Evolutionary conservation across 345 rosid species (phyloP), one percentile per base, ranked within the genome.

Genomic region (Boechera stricta): DNA sequence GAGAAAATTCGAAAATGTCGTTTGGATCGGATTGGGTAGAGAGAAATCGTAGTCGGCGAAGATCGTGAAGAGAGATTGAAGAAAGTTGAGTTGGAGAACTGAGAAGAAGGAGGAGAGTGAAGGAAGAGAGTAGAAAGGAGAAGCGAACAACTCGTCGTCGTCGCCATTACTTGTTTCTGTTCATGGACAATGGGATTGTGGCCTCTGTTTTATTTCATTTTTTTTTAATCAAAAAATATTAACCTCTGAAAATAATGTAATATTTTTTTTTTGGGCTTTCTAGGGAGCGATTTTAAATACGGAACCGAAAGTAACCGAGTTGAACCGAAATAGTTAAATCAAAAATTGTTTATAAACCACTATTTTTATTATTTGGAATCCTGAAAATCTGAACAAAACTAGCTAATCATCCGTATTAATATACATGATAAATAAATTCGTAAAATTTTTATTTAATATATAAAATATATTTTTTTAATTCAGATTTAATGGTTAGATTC

Each of bases 101-200:
- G 65, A 57, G 84, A 42, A 31, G 81, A 75, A 44, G 77, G 74
- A 45, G 80, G 80, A 69, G 77, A 74, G 72, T 77, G 75, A 71
- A 83, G 39, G 84, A 78, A 80, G 8, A 74, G 69, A n/a, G 88
- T 70, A 39, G 93, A 79, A 80, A 83, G 77, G 80, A 85, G 86
- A 51, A 86, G 83, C 76, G 80, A 79, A 59, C 81, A 41, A 58
- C 49, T 78, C 74, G 92, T 49, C 54, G 91, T 49, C 54, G 54
- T 76, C 45, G 94, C 87, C 88, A 89, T 89, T 77, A 56, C 41
- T 48, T 48, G 5, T 13, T 42, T 71, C 56, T 78, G 24, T 21
- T 21, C 24, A 21, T 21, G 52, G 69, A 69, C 78, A n/a, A 71
- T 55, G 32, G 75, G 71, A 76, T 79, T 80, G 79, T 75, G 80